A percentile compares a stretch with the other conserved stretches of the same genome.
phyloP scores from a whole-genome alignment of 1,284 basidiomycete genomes.

The Apiotrichum veenhuisii region DNA sequence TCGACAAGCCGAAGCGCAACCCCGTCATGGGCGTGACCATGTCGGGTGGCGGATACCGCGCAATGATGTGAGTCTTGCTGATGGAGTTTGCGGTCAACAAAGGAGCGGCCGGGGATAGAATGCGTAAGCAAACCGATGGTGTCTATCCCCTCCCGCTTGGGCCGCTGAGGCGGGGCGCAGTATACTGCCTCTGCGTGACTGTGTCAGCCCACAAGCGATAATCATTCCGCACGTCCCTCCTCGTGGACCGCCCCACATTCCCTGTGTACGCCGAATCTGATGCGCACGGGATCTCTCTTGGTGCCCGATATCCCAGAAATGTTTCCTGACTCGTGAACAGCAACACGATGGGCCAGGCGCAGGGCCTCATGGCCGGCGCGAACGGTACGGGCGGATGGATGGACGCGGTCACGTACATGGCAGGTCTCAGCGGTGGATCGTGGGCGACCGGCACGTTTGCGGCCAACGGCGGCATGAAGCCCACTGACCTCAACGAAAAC shows the following conservation, averaged over 20 bases:
- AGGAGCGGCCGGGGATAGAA: no score
- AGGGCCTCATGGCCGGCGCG: slow-evolving; percentile 5
- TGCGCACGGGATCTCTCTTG: no score
- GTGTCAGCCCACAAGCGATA: no score
- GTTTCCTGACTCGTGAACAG: background rate
- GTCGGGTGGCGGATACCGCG: slow-evolving; percentile 52
- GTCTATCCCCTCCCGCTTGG: no score
- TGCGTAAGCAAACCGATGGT: no score
- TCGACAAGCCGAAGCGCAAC: slow-evolving; percentile 35
- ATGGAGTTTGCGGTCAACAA: no score
- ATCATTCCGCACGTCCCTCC: no score
- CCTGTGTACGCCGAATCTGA: no score
- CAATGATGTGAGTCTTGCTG: slow-evolving; percentile 46
- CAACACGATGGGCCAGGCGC: slow-evolving; percentile 9
- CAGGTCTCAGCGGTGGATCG: slow-evolving; percentile 44
- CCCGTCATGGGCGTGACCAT: slow-evolving; percentile 50
- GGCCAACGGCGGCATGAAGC: slow-evolving; percentile 37
- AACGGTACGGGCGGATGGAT: slow-evolving; percentile 38
- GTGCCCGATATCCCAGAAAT: no score
- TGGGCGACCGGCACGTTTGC: slow-evolving; percentile 44
- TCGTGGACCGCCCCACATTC: no score
- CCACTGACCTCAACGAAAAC: slow-evolving; percentile 34
- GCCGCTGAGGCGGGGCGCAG: no score
- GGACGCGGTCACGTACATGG: slow-evolving; percentile 41
- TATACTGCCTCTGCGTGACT: no score